Evolutionary conservation across 768 basidiomycete species (phyloP), one percentile per base, ranked within the genome.

Genomic region (Daedalea quercina): DNA sequence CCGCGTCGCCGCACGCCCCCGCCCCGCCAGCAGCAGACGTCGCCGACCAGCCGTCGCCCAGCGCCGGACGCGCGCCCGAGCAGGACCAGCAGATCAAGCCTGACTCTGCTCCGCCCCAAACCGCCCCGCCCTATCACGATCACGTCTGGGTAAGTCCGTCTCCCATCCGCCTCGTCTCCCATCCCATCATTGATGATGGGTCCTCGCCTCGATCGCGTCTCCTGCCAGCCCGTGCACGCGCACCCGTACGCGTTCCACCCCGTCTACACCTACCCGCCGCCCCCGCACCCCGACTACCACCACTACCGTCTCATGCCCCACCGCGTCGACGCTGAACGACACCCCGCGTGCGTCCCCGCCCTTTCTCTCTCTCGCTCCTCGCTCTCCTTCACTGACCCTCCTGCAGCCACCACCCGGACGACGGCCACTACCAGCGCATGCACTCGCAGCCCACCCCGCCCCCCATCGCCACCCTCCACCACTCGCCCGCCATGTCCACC

Each of bases 401-500:
- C 31, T 19, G 53, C 53, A 69, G 65, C 34, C 68, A 69, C 57
- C 47, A 65, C 48, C 64, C 67, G 51, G 74, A 73, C 40, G 72
- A 73, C 55, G 70, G 69, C 57, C 63, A 69, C 45, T 74, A 75
- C 64, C 75, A 74, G 58, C 56, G 60, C 44, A 57, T 56, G 44
- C 57, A 55, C 54, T 55, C 58, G 40, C 68, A 67, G 33, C 76
- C 72, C 52, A 79, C 70, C 50, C 80, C 73, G 31, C 78, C 72
- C 1, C 78, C 73, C 54, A 76, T 76, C 55, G 76, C 76, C 9
- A 73, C 75, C 42, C 71, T 73, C 55, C 69, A 80, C 23, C 78
- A 80, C 62, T 85, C 84, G 0, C 82, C 84, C 37, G 78, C 82
- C 6, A 69, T 79, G 33, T 82, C 80, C 9, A 74, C 77, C 33